Conservation (phyloP, 495 filamentous ascomycete species). For the Hypomontagnella monticulosa region DNA sequence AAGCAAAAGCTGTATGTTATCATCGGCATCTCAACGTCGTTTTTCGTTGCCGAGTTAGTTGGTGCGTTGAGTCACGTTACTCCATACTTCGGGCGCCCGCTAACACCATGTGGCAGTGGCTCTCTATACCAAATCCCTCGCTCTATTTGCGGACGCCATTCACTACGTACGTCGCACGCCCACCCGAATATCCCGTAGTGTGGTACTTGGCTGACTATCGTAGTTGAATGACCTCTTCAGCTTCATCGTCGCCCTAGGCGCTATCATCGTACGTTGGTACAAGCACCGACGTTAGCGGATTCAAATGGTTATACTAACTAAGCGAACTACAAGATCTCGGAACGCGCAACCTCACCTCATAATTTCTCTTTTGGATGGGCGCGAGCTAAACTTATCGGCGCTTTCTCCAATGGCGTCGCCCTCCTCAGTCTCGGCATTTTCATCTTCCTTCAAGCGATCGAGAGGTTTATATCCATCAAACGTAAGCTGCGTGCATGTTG, state of each 20-base stretch:
- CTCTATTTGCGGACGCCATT: conserved; percentile 92
- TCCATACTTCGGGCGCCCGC: background rate
- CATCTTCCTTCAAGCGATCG: conserved; percentile 91
- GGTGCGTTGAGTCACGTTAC: conserved; percentile 47
- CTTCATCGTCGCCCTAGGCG: conserved; percentile 82
- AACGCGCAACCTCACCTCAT: conserved; percentile 50
- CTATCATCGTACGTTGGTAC: conserved; percentile 71
- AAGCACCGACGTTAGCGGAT: background rate
- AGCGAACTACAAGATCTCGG: conserved; percentile 51
- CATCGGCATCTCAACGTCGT: conserved; percentile 79
- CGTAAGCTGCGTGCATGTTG: conserved; percentile 27
- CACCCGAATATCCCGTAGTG: background rate
- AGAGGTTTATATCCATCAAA: conserved; percentile 73
- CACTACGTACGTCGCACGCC: conserved; percentile 75
- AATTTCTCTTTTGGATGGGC: conserved; percentile 76
- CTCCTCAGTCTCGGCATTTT: conserved; percentile 88
- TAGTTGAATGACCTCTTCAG: conserved; percentile 93
- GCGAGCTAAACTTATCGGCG: conserved; percentile 88
- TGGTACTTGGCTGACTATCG: background rate
- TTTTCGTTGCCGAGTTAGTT: conserved; percentile 86
- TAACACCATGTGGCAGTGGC: conserved; percentile 61
- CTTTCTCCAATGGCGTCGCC: conserved; percentile 97
- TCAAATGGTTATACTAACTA: conserved; percentile 1
- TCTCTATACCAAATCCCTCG: conserved; percentile 86
- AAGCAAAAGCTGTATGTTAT: conserved; percentile 76